Conservation (phyloP, 2,329 filamentous ascomycete species). For the Fusarium sp. region DNA sequence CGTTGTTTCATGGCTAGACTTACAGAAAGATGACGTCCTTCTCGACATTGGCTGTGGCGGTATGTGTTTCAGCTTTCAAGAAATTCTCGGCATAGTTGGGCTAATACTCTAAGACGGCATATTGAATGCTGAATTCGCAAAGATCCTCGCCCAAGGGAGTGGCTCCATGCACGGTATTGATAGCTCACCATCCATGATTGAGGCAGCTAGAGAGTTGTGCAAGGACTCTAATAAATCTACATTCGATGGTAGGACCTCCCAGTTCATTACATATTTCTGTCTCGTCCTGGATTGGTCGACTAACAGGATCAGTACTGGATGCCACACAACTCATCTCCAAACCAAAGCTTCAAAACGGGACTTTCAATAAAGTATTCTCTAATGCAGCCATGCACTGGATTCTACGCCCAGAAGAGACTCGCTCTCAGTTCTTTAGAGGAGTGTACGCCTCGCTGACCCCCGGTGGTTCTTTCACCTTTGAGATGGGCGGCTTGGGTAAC, state of each 20-base stretch:
- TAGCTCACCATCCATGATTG: conserved; percentile 67
- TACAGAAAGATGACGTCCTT: conserved; percentile 65
- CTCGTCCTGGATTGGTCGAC: neutral
- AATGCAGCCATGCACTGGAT: conserved; percentile 76
- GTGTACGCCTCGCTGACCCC: conserved; percentile 62
- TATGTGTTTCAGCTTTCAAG: conserved; percentile 42
- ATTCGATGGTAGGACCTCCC: conserved; percentile 54
- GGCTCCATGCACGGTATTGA: conserved; percentile 66
- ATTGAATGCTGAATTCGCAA: conserved; percentile 63
- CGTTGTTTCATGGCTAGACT: conserved; percentile 66
- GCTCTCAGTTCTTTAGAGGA: conserved; percentile 61
- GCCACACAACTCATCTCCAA: conserved; percentile 52
- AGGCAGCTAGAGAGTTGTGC: conserved; percentile 56
- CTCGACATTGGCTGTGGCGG: conserved; percentile 72
- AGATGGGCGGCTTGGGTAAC: conserved; percentile 78
- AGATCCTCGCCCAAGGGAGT: conserved; percentile 55
- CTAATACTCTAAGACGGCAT: conserved; percentile 60
- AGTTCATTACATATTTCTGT: too few species aligned
- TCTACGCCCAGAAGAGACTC: conserved; percentile 56
- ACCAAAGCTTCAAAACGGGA: conserved; percentile 48
- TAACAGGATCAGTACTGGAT: conserved; percentile 55
- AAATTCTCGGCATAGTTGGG: neutral
- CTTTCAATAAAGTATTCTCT: conserved; percentile 68
- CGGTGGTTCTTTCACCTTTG: conserved; percentile 69
- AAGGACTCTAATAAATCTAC: conserved; percentile 50